Percentiles rank a stretch among this genome's conserved stretches.
Evolutionary conservation across 805 yeast species (phyloP).

Genomic region (Yarrowia porcina): DNA sequence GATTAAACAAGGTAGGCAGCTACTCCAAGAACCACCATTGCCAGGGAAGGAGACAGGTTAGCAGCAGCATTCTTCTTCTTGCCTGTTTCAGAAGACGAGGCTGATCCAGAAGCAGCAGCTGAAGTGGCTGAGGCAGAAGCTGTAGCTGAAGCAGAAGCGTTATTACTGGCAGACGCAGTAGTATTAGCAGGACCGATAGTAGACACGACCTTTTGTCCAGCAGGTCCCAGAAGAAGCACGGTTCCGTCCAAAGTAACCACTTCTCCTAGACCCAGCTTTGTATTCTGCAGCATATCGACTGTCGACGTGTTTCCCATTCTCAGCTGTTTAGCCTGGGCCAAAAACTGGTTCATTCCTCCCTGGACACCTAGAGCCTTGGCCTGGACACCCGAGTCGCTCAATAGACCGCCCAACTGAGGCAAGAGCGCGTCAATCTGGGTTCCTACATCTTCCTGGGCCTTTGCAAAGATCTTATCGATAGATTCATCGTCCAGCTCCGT

Average conservation of each 20-base stretch:
- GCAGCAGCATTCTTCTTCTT: constrained; percentile 1
- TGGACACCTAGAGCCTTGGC: constrained; percentile 24
- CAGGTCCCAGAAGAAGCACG: constrained; percentile 19
- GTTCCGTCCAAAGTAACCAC: neutral
- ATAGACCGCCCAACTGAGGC: constrained; percentile 4
- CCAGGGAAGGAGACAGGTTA: neutral
- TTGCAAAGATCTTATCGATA: constrained; percentile 4
- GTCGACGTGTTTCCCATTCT: constrained; percentile 11
- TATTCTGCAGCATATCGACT: neutral
- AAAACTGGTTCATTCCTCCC: constrained; percentile 17
- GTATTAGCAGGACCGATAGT: constrained; percentile 8
- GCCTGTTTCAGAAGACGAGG: neutral
- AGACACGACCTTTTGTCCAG: neutral
- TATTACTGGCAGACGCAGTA: neutral
- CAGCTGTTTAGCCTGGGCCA: constrained; percentile 5
- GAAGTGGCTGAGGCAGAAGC: neutral
- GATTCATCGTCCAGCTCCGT: neutral
- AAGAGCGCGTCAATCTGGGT: neutral
- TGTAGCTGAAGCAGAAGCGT: neutral
- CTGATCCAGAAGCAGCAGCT: neutral
- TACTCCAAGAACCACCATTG: neutral
- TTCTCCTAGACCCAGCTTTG: constrained; percentile 12
- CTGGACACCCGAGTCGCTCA: neutral
- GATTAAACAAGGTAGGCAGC: neutral
- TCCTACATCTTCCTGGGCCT: constrained; percentile 20